Evolutionary conservation across 148 eudicot genomes (phyloP), one percentile per base, ranked within the genome.

Genomic region (Pharnaceum exiguum): DNA sequence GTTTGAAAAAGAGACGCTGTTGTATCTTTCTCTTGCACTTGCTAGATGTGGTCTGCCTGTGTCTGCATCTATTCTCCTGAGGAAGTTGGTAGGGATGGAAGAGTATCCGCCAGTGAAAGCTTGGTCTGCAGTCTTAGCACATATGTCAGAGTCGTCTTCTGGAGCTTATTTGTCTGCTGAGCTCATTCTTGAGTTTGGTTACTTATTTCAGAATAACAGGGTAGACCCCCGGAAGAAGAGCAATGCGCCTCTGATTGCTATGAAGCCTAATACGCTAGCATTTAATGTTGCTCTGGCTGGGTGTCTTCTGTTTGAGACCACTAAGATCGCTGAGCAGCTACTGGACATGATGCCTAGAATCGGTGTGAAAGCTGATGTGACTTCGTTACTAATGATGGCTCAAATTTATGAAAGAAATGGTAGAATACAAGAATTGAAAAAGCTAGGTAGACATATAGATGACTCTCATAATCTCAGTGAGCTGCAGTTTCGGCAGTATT

Each of bases 201-300:
- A 71, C 70, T 63, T 82, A 51, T 91, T 91, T 57, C 87, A 87
- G 65, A 88, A 91, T 65, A 89, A 89, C 46, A 77, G 96, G 68
- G 82, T 91, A 48, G 98, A 91, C 71, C 98, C 96, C 0, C 85
- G 98, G n/a, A 91, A 91, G 74, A 85, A 85, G 79, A 70, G 31
- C 51, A 91, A 91, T 58, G 81, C 73, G 18, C 80, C 79, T 61
- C 59, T 91, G 71, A 77, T 91, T 38, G 79, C 90, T 29, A 83
- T 91, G 98, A 91, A 91, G 80, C 98, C 96, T 39, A 76, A 77
- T 45, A 69, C 86, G 35, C 70, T 76, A 24, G 56, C 82, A 2
- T 75, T 81, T 5, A 81, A 71, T 65, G 66, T 85, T 57, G 89
- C 85, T 53, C 55, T 88, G 62, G 84, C 79, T 15, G 94, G 90